Evolutionary conservation across 495 filamentous ascomycete species (phyloP).

Genomic region (Penicillium arizonense): DNA sequence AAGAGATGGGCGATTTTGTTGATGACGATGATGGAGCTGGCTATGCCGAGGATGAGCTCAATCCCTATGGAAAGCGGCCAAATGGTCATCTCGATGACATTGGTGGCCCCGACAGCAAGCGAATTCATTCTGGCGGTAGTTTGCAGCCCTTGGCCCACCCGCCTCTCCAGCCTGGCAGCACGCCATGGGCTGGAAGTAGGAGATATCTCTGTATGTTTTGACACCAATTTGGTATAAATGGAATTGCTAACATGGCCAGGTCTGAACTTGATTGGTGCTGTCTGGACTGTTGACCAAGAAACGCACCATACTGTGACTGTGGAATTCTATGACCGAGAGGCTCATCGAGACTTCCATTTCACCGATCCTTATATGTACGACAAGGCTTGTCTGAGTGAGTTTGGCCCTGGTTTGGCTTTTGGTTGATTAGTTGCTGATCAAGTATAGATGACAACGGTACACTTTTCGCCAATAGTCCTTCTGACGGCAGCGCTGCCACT

Average conservation of each 20-base stretch:
- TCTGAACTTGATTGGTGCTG: slow-evolving; percentile 86
- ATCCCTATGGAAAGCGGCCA: slow-evolving; percentile 59
- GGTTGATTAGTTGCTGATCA: slow-evolving; percentile 15
- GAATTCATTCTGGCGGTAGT: slow-evolving; percentile 47
- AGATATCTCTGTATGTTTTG: slow-evolving; percentile 73
- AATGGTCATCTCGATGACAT: slow-evolving; percentile 51
- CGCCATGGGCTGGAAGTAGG: slow-evolving; percentile 90
- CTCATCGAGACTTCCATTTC: slow-evolving; percentile 90
- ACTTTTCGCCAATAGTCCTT: slow-evolving; percentile 79
- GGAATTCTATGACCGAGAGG: slow-evolving; percentile 93
- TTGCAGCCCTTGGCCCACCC: slow-evolving; percentile 73
- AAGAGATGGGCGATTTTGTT: slow-evolving; percentile 75
- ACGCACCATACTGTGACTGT: slow-evolving; percentile 93
- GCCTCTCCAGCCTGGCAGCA: slow-evolving; percentile 89
- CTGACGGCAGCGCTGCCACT: slow-evolving; percentile 65
- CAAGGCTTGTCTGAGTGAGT: slow-evolving; percentile 79
- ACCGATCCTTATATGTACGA: slow-evolving; percentile 94
- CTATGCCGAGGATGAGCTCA: slow-evolving; percentile 63
- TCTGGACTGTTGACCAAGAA: slow-evolving; percentile 97
- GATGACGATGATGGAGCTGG: slow-evolving; percentile 95
- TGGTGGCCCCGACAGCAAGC: slow-evolving; percentile 56
- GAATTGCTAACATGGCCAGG: slow-evolving; percentile 35
- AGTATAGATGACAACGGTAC: slow-evolving; percentile 72
- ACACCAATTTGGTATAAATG: neutral
- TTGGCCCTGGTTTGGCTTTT: neutral